phyloP scores from a whole-genome alignment of 2,329 filamentous ascomycete genomes.

The Coleophoma crateriformis region DNA sequence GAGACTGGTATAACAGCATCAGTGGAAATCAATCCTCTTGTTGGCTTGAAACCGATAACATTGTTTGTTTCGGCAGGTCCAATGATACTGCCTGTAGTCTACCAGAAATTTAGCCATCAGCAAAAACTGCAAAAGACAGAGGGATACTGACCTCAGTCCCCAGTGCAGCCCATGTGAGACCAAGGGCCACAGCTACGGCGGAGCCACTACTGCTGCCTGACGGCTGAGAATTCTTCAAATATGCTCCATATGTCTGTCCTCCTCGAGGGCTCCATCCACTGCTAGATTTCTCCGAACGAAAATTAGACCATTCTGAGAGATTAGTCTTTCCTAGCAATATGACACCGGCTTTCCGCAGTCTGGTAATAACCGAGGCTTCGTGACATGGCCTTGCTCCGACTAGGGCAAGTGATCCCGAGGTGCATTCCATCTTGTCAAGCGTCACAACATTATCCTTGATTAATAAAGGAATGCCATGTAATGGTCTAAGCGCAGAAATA shows the following conservation, averaged over 20 bases:
- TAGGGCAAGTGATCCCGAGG: neutral
- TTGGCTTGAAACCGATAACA: conserved; percentile 61
- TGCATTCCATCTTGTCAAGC: conserved; percentile 45
- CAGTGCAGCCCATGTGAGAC: neutral
- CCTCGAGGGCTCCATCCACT: conserved; percentile 60
- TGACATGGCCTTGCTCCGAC: conserved; percentile 1
- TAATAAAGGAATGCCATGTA: conserved; percentile 52
- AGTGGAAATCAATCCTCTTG: conserved; percentile 49
- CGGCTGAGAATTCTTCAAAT: neutral
- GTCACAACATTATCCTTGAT: conserved; percentile 57
- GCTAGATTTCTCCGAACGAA: conserved; percentile 46
- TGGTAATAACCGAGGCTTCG: neutral
- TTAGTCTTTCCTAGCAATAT: conserved; percentile 20
- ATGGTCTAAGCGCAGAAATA: conserved; percentile 23
- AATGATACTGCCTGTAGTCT: conserved; percentile 58
- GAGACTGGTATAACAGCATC: conserved; percentile 42
- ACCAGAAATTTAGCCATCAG: too few relatives aligned
- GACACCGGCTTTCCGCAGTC: neutral
- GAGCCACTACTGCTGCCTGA: neutral
- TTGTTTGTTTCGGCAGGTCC: conserved; percentile 48
- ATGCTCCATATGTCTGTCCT: conserved; percentile 55
- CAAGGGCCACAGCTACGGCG: neutral
- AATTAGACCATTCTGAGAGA: conserved; percentile 49
- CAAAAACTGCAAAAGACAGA: too few relatives aligned
- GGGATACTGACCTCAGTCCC: neutral